Conservation (phyloP, 257 asterid genomes). For the Lithospermum erythrorhizon region DNA sequence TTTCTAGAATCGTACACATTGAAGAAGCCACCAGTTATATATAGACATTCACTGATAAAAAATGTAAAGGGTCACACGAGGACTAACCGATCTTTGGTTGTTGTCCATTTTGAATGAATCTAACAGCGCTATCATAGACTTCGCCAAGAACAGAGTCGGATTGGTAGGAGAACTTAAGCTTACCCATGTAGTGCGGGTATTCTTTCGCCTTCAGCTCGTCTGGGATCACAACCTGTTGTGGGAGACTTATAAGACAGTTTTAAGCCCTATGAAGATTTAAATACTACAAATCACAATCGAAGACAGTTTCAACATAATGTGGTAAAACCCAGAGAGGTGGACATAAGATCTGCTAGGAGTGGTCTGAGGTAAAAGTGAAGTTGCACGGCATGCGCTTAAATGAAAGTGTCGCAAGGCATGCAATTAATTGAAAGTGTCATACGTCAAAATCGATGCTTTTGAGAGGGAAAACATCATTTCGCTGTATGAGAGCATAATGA, state of each 20-base stretch:
- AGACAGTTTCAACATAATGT: not conserved
- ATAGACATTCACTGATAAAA: not conserved
- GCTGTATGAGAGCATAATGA: no score
- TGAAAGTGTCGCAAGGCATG: no score
- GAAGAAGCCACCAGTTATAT: not conserved
- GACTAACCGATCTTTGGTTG: not conserved
- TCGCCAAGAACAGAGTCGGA: constrained; percentile 35
- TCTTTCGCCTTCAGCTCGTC: constrained; percentile 28
- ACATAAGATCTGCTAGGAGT: no score
- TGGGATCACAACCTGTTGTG: constrained; percentile 41
- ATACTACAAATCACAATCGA: not conserved
- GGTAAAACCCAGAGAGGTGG: no score
- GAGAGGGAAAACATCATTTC: no score
- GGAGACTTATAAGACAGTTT: not conserved
- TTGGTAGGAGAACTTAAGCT: constrained; percentile 21
- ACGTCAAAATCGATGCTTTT: no score
- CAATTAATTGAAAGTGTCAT: no score
- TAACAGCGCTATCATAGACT: constrained; percentile 31
- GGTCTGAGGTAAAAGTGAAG: no score
- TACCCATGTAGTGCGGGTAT: constrained; percentile 68
- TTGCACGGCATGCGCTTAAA: no score
- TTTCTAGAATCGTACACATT: constrained; percentile 18
- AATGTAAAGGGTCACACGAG: not conserved
- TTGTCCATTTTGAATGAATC: not conserved
- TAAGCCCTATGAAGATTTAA: not conserved